Evolutionary conservation across 495 filamentous ascomycete genomes (phyloP).

Genomic region (Lasiosphaeria miniovina): DNA sequence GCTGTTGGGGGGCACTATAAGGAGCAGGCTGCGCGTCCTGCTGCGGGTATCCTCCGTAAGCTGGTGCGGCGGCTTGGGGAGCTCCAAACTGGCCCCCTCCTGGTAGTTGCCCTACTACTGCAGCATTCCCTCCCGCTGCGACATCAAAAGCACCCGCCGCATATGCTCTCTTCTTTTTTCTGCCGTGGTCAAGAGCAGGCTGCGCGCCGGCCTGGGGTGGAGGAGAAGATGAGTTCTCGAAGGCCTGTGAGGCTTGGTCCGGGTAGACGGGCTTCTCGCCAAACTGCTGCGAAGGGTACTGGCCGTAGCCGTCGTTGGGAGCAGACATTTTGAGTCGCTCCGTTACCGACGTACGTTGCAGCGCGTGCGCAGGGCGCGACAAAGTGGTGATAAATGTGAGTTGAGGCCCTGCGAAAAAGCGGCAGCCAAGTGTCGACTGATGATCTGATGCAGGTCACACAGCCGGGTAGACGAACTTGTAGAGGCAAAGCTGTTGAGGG

Average conservation of each 20-base stretch:
- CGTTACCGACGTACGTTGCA: background rate
- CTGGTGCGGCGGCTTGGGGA: constrained; percentile 36
- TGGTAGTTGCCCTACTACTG: constrained; percentile 43
- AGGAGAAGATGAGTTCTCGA: constrained; percentile 38
- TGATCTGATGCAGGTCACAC: no score
- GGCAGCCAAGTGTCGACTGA: no score
- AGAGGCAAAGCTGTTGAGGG: no score
- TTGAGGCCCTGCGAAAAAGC: no score
- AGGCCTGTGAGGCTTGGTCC: constrained; percentile 31
- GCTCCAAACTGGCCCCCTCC: constrained; percentile 35
- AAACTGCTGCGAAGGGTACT: constrained; percentile 65
- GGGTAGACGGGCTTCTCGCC: constrained; percentile 41
- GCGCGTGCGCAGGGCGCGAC: background rate
- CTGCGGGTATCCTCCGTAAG: constrained; percentile 59
- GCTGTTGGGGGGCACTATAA: constrained; percentile 49
- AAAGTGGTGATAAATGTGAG: no score
- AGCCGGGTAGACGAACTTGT: no score
- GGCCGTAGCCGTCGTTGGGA: constrained; percentile 55
- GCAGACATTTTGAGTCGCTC: constrained; percentile 44
- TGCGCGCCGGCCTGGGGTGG: constrained; percentile 41
- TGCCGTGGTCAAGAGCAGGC: constrained; percentile 47
- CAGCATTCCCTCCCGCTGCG: constrained; percentile 83
- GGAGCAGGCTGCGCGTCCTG: constrained; percentile 54
- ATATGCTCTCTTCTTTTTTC: constrained; percentile 87
- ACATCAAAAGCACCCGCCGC: constrained; percentile 94